Percentiles rank a stretch among this genome's conserved stretches.
These are phyloP conservation scores for Epicoccum nigrum DNA, from an alignment of 2,329 filamentous ascomycete genomes.

Conservation along the genomic window DNA sequence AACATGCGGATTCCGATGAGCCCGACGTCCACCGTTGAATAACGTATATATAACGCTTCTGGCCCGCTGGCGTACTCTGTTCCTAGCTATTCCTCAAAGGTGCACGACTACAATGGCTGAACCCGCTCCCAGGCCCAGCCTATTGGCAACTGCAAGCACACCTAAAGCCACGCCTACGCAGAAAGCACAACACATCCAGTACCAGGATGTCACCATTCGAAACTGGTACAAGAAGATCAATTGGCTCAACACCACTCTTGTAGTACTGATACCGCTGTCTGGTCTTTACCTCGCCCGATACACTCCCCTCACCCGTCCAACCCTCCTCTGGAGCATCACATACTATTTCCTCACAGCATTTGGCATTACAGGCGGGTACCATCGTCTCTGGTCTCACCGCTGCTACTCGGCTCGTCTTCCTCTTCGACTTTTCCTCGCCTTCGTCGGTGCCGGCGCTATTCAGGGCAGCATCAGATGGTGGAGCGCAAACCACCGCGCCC, in stretches of 20 bases:
- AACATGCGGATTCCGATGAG: not conserved
- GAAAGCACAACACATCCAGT: slow-evolving; percentile 26
- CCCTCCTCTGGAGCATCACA: slow-evolving; percentile 71
- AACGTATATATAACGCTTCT: slow-evolving; percentile 3
- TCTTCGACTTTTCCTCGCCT: slow-evolving; percentile 54
- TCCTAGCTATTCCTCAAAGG: not conserved
- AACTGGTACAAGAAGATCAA: slow-evolving; percentile 94
- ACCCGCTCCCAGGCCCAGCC: slow-evolving; percentile 8
- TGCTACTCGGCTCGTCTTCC: slow-evolving; percentile 53
- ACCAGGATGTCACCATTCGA: slow-evolving; percentile 37
- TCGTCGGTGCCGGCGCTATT: slow-evolving; percentile 54
- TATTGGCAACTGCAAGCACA: slow-evolving; percentile 7
- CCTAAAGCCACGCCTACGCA: slow-evolving; percentile 7
- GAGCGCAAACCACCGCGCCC: slow-evolving; percentile 56
- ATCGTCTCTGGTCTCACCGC: slow-evolving; percentile 72
- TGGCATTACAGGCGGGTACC: slow-evolving; percentile 63
- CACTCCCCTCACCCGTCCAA: slow-evolving; percentile 74
- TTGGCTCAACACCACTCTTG: slow-evolving; percentile 85
- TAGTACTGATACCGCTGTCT: slow-evolving; percentile 74
- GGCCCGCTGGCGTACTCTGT: not conserved
- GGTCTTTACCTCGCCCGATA: slow-evolving; percentile 77
- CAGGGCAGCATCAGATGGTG: slow-evolving; percentile 58
- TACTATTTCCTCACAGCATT: slow-evolving; percentile 86
- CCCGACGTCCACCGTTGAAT: not conserved
- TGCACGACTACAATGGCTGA: slow-evolving; percentile 5